phyloP scores from a whole-genome alignment of 2,329 filamentous ascomycete species.

The Colletotrichum abscissum region DNA sequence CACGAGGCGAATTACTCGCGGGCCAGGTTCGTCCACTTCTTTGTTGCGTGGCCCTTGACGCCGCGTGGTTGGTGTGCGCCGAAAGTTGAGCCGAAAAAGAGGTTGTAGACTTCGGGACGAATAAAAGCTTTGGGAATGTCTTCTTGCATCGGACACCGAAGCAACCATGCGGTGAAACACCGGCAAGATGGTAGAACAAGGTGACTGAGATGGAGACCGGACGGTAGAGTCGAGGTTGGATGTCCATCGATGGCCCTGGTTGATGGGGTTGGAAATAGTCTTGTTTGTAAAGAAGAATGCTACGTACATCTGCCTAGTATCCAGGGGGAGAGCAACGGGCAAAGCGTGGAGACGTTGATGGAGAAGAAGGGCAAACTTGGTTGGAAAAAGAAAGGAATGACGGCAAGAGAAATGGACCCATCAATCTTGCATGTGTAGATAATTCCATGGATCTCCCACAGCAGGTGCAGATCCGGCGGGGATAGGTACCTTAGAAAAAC shows the following conservation, averaged over 20 bases:
- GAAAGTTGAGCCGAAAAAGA: neutral
- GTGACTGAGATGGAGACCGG: neutral
- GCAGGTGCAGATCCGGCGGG: neutral
- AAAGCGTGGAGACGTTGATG: neutral
- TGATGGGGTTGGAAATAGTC: neutral
- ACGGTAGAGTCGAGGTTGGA: neutral
- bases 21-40: slow-evolving; percentile 3
- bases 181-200: neutral
- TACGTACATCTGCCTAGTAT: too few species aligned
- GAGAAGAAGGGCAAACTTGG: neutral
- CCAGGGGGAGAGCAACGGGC: neutral
- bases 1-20: neutral
- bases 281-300: neutral
- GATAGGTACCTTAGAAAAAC: neutral
- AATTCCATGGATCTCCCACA: too few species aligned
- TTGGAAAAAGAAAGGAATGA: neutral
- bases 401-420: neutral
- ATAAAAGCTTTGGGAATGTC: neutral
- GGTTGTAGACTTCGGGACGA: neutral
- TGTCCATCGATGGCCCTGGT: neutral
- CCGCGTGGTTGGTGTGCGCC: neutral
- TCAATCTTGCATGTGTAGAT: neutral
- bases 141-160: neutral
- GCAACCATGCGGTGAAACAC: neutral
- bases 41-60: neutral